Conservation (phyloP, 106 monocot genomes). For the Dactylorhiza incarnata region DNA sequence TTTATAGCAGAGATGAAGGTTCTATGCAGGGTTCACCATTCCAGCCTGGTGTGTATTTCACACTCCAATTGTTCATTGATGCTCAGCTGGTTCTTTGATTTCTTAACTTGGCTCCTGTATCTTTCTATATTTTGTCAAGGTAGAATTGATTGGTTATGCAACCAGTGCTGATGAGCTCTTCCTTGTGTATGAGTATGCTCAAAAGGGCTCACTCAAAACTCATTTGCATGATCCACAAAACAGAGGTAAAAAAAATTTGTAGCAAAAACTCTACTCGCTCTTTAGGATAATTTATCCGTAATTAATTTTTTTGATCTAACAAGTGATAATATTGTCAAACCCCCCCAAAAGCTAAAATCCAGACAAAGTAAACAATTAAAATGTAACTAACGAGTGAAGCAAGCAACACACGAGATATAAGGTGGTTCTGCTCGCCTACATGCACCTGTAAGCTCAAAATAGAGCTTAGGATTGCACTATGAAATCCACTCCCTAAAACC, state of each 20-base stretch:
- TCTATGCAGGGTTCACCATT: constrained; percentile 96
- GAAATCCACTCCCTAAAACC: too few species aligned
- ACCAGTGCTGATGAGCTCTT: constrained; percentile 78
- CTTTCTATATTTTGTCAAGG: constrained; percentile 74
- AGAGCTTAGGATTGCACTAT: too few species aligned
- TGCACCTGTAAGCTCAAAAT: too few species aligned
- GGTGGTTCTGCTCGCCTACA: too few species aligned
- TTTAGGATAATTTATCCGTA: too few species aligned
- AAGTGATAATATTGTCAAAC: too few species aligned
- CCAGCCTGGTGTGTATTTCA: constrained; percentile 70
- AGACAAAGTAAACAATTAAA: too few species aligned
- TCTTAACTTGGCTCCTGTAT: constrained; percentile 11
- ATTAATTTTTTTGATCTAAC: too few species aligned
- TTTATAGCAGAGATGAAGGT: constrained; percentile 92
- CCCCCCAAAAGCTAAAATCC: too few species aligned
- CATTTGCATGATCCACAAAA: constrained; percentile 93
- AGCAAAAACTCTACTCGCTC: too few species aligned
- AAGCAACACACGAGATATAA: too few species aligned
- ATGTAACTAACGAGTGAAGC: too few species aligned
- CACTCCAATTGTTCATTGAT: not conserved
- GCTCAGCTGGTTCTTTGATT: not conserved
- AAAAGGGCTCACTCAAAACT: constrained; percentile 86
- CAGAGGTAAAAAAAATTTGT: constrained; percentile 32
- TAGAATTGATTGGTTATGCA: constrained; percentile 99
- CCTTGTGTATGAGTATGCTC: constrained; percentile 94